Evolutionary conservation across 352 stramenopile species (phyloP).

Genomic region (Phytopythium helicoides): DNA sequence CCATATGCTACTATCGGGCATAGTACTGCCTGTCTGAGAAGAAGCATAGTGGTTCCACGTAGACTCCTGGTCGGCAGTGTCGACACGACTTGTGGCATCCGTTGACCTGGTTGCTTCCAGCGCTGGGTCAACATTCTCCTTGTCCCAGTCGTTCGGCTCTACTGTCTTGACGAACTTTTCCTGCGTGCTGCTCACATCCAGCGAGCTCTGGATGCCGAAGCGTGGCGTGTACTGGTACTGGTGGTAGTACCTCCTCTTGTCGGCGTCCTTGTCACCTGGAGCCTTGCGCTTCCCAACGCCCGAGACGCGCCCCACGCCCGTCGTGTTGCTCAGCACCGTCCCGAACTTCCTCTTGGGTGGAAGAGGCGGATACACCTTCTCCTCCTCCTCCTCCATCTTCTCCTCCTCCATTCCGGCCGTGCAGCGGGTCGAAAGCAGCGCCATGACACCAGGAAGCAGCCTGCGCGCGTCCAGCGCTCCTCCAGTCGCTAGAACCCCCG

Average conservation of each 20-base stretch:
- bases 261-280: not conserved
- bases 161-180: not conserved
- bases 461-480: too few species aligned
- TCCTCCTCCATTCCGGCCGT: too few species aligned
- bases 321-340: not conserved
- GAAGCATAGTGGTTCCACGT: not conserved
- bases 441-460: too few species aligned
- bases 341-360: constrained; percentile 1
- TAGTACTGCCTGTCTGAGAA: not conserved
- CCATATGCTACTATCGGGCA: constrained; percentile 26
- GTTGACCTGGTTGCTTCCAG: not conserved
- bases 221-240: constrained; percentile 14
- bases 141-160: not conserved
- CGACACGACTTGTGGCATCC: not conserved
- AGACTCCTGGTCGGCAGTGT: not conserved
- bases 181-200: not conserved
- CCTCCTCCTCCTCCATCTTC: too few species aligned
- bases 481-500: too few species aligned
- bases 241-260: constrained; percentile 12
- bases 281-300: not conserved
- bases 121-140: not conserved
- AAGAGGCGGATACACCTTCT: constrained; percentile 2
- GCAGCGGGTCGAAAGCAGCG: too few species aligned
- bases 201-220: constrained; percentile 3
- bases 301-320: not conserved